Evolutionary conservation across 768 basidiomycete species (phyloP).

Genomic region (Mycena sanguinolenta): DNA sequence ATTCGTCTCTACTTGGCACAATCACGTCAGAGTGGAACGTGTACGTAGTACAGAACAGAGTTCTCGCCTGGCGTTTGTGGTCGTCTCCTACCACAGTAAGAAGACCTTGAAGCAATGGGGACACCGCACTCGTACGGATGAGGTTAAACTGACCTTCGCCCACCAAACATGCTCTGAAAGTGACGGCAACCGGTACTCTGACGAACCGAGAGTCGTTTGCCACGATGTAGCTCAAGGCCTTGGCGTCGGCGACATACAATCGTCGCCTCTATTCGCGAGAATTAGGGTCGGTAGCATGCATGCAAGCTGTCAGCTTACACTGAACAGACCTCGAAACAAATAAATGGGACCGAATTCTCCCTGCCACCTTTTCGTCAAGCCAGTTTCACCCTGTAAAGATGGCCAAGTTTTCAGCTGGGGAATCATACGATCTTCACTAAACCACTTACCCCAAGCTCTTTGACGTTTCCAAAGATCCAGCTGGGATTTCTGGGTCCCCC

Average conservation of each 20-base stretch:
- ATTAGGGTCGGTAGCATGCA: background rate
- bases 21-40: background rate
- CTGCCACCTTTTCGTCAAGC: conserved; percentile 50
- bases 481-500: conserved; percentile 49
- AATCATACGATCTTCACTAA: background rate
- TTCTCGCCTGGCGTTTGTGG: conserved; percentile 55
- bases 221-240: conserved; percentile 63
- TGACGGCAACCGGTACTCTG: conserved; percentile 50
- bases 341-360: conserved; percentile 51
- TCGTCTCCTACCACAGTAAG: conserved; percentile 50
- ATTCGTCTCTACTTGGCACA: conserved; percentile 12
- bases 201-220: conserved; percentile 46
- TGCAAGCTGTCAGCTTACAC: conserved; percentile 40
- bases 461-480: conserved; percentile 49
- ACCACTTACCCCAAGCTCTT: conserved; percentile 36
- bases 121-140: background rate
- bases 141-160: no score
- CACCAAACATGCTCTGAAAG: no score
- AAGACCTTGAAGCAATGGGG: conserved; percentile 45
- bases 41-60: background rate
- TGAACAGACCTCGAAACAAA: conserved; percentile 46
- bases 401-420: background rate
- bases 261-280: conserved; percentile 41
- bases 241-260: conserved; percentile 60
- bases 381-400: background rate